Conservation (phyloP, 768 basidiomycete species). For the Agrocybe praecox region DNA sequence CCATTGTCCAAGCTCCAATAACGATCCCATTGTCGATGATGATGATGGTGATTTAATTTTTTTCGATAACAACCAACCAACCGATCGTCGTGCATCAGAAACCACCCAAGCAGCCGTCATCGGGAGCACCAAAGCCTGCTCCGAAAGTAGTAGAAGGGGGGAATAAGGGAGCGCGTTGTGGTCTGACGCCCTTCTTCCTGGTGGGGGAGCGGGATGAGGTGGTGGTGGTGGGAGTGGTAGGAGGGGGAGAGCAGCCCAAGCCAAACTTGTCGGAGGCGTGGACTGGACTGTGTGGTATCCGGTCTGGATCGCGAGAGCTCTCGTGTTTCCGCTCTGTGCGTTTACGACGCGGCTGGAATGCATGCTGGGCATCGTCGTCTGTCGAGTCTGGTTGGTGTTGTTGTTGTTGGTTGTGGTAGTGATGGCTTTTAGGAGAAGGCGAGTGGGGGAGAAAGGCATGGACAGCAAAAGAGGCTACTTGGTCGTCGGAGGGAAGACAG, state of each 20-base stretch:
- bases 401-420: not conserved
- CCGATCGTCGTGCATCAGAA: slow-evolving; percentile 25
- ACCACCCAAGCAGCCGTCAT: slow-evolving; percentile 47
- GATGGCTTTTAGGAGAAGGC: not conserved
- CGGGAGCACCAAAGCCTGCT: slow-evolving; percentile 25
- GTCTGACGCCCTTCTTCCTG: slow-evolving; percentile 19
- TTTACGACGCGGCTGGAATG: slow-evolving; percentile 24
- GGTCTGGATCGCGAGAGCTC: slow-evolving; percentile 35
- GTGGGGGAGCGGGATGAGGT: slow-evolving; percentile 4
- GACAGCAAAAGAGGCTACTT: slow-evolving; percentile 24
- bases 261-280: slow-evolving; percentile 11
- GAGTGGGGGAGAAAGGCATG: slow-evolving; percentile 27
- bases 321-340: slow-evolving; percentile 35
- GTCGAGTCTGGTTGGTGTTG: slow-evolving; percentile 7
- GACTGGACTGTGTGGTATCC: slow-evolving; percentile 34
- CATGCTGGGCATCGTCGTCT: slow-evolving; percentile 11
- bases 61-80: no score
- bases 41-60: no score
- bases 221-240: slow-evolving; percentile 3
- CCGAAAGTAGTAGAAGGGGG: not conserved
- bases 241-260: slow-evolving; percentile 13
- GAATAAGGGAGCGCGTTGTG: slow-evolving; percentile 15
- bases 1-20: no score
- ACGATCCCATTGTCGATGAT: no score
- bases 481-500: slow-evolving; percentile 29